A percentile compares a stretch with the other conserved stretches of the same genome.
Evolutionary conservation across 306 rosid genomes (phyloP).

Genomic region (Myrica gale): DNA sequence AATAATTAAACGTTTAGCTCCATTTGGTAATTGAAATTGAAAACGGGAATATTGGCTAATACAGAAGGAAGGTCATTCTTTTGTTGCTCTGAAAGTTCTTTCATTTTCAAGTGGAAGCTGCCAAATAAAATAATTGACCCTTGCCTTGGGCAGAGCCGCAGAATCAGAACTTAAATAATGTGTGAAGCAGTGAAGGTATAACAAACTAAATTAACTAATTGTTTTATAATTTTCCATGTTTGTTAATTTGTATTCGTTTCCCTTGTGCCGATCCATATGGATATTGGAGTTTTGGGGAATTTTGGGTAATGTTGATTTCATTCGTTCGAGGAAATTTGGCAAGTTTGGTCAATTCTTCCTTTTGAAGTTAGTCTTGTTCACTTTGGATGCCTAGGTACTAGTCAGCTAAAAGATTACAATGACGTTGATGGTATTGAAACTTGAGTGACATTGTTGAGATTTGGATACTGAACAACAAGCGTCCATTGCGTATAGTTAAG

Average conservation of each 20-base stretch:
- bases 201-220: not conserved
- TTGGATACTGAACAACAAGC: no score
- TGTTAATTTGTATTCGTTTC: no score
- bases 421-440: constrained; percentile 25
- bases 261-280: no score
- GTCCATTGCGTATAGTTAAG: constrained; percentile 82
- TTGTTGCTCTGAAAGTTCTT: constrained; percentile 37
- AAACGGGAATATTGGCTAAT: constrained; percentile 43
- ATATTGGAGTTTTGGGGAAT: not conserved
- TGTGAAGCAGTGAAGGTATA: not conserved
- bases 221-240: not conserved
- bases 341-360: not conserved
- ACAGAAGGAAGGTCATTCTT: constrained; percentile 47
- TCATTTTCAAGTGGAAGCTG: constrained; percentile 53
- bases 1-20: constrained; percentile 43
- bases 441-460: constrained; percentile 83
- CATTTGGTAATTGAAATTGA: constrained; percentile 56
- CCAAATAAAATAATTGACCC: constrained; percentile 19
- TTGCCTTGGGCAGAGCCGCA: not conserved
- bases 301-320: not conserved
- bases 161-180: not conserved
- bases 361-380: not conserved
- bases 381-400: not conserved
- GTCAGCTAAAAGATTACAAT: not conserved
- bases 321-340: not conserved